Evolutionary conservation across 225 moss, liverwort and hornwort genomes (phyloP).

Genomic region (Straminergon stramineum): DNA sequence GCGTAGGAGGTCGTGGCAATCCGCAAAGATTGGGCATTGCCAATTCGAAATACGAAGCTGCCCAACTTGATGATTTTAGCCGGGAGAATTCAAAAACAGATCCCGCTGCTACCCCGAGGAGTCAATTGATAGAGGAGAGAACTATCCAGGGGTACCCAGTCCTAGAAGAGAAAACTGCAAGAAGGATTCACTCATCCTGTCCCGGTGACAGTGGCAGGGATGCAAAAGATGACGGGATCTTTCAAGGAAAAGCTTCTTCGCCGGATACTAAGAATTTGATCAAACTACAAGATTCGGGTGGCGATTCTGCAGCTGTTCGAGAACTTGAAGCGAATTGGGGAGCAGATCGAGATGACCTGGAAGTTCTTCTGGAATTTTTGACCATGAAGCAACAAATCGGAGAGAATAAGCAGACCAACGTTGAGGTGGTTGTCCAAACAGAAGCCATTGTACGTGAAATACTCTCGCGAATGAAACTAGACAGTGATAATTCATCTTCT

Average conservation of each 20-base stretch:
- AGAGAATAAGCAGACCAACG: background rate
- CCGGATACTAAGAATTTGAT: background rate
- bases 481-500: slow-evolving; percentile 1
- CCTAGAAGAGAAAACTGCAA: background rate
- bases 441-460: slow-evolving; percentile 26
- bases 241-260: background rate
- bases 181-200: slow-evolving; percentile 3
- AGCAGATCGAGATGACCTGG: slow-evolving; percentile 17
- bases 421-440: slow-evolving; percentile 10
- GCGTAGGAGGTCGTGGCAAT: background rate
- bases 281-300: background rate
- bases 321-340: background rate
- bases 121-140: background rate
- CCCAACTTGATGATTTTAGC: background rate
- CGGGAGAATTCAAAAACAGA: background rate
- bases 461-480: slow-evolving; percentile 15
- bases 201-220: background rate
- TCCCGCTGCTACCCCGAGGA: background rate
- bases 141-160: background rate
- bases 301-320: background rate
- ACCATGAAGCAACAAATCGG: slow-evolving; percentile 14
- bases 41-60: background rate
- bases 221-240: background rate
- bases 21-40: background rate
- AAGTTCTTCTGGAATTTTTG: slow-evolving; percentile 25